A percentile compares a stretch with the other conserved stretches of the same genome.
Conservation (phyloP, 805 yeast species). For the Kluyveromyces dobzhanskii region DNA sequence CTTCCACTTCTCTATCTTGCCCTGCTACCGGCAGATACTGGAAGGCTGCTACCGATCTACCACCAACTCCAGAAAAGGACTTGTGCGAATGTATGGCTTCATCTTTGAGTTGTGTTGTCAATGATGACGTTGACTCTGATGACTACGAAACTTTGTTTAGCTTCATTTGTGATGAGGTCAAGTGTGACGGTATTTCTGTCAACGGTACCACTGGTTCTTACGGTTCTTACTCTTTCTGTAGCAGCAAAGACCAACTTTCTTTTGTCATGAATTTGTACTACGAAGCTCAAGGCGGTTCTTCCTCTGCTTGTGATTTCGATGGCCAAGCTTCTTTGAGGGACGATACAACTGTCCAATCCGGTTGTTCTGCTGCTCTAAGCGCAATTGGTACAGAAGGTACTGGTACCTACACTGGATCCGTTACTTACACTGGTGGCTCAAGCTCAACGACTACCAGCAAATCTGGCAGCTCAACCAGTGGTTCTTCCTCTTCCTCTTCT, state of each 20-base stretch:
- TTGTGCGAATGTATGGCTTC: slow-evolving; percentile 56
- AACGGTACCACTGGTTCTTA: slow-evolving; percentile 60
- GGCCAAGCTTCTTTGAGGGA: slow-evolving; percentile 51
- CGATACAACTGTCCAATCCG: slow-evolving; percentile 39
- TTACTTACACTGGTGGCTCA: slow-evolving; percentile 25
- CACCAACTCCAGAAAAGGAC: slow-evolving; percentile 67
- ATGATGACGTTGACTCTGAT: slow-evolving; percentile 40
- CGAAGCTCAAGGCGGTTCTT: slow-evolving; percentile 34
- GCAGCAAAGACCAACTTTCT: slow-evolving; percentile 54
- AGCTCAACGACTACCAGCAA: slow-evolving; percentile 23
- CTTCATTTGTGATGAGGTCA: slow-evolving; percentile 46
- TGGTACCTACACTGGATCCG: slow-evolving; percentile 43
- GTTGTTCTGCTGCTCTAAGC: slow-evolving; percentile 48
- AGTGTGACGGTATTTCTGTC: slow-evolving; percentile 52
- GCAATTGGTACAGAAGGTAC: slow-evolving; percentile 68
- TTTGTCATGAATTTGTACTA: slow-evolving; percentile 61
- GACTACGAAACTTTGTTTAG: slow-evolving; percentile 56
- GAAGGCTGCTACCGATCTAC: slow-evolving; percentile 60
- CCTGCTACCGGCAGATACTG: slow-evolving; percentile 51
- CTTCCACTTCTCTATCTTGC: slow-evolving; percentile 45
- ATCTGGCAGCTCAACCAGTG: slow-evolving; percentile 12
- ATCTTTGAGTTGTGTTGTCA: slow-evolving; percentile 53
- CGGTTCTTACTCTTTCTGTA: slow-evolving; percentile 70
- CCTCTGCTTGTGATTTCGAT: slow-evolving; percentile 54
- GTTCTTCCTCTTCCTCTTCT: slow-evolving; percentile 12